phyloP scores from a whole-genome alignment of 345 rosid genomes.

The Hypericum perforatum region DNA sequence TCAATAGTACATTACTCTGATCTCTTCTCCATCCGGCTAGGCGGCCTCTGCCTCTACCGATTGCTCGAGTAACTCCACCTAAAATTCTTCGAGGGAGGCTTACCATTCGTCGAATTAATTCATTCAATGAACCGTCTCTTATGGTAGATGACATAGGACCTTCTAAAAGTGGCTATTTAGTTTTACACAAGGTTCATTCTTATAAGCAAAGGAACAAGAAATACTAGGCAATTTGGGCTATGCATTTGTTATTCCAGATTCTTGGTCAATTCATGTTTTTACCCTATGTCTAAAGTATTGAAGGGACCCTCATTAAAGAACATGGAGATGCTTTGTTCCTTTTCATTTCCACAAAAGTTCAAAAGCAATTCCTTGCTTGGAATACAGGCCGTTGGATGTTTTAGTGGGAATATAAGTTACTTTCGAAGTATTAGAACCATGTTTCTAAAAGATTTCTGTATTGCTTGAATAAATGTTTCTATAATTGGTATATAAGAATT shows the following conservation, averaged over 20 bases:
- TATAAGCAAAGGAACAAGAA: background rate
- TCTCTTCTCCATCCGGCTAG: constrained; percentile 29
- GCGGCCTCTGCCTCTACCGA: constrained; percentile 22
- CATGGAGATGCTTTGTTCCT: constrained; percentile 19
- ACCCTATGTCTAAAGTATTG: constrained; percentile 17
- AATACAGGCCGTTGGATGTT: constrained; percentile 12
- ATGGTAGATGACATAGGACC: constrained; percentile 9
- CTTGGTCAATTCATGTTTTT: constrained; percentile 7
- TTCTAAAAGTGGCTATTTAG: constrained; percentile 21
- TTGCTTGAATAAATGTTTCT: no score
- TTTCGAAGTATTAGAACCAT: background rate
- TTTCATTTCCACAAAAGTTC: constrained; percentile 12
- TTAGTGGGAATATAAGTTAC: background rate
- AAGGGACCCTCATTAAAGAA: constrained; percentile 10
- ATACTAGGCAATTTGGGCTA: background rate
- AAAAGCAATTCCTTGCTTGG: constrained; percentile 24
- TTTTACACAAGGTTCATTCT: background rate
- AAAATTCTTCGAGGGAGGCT: constrained; percentile 38
- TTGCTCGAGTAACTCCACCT: constrained; percentile 39
- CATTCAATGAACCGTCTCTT: constrained; percentile 25
- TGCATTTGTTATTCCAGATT: constrained; percentile 4
- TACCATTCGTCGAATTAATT: constrained; percentile 38
- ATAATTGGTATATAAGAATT: no score
- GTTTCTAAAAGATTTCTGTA: no score
- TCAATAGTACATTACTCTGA: constrained; percentile 12